Conservation (phyloP, 192 early-diverging fungal genomes). For the Haplosporangium gracile region DNA sequence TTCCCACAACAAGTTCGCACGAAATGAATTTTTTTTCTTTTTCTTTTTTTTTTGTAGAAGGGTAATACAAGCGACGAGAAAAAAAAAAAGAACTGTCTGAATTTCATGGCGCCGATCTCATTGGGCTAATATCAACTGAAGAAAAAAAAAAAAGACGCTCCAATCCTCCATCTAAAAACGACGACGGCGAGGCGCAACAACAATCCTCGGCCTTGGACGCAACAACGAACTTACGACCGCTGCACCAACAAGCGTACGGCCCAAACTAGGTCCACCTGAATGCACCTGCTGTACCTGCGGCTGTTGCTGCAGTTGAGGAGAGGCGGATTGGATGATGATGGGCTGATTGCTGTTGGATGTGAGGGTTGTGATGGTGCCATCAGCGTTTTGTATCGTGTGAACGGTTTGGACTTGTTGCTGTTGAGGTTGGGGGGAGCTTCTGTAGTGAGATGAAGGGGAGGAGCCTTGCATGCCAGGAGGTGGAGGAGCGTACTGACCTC, state of each 20-base stretch:
- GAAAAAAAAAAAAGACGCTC: background rate
- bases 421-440: background rate
- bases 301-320: constrained; percentile 9
- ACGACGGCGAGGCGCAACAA: constrained; percentile 27
- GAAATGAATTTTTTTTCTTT: constrained; percentile 11
- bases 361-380: constrained; percentile 17
- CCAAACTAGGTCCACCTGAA: constrained; percentile 8
- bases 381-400: constrained; percentile 6
- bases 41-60: background rate
- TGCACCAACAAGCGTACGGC: constrained; percentile 14
- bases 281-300: background rate
- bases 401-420: constrained; percentile 10
- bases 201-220: constrained; percentile 11
- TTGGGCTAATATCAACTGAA: background rate
- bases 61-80: background rate
- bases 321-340: background rate
- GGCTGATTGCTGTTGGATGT: background rate
- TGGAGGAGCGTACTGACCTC: constrained; percentile 15
- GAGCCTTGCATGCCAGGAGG: constrained; percentile 14
- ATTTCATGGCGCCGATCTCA: background rate
- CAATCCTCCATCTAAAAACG: constrained; percentile 1
- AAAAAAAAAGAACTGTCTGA: background rate
- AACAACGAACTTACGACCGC: constrained; percentile 18
- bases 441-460: background rate
- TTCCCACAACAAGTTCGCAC: background rate